Percentiles rank a stretch among this genome's conserved stretches.
phyloP scores from a whole-genome alignment of 768 basidiomycete species.

The Mycena alexandri region DNA sequence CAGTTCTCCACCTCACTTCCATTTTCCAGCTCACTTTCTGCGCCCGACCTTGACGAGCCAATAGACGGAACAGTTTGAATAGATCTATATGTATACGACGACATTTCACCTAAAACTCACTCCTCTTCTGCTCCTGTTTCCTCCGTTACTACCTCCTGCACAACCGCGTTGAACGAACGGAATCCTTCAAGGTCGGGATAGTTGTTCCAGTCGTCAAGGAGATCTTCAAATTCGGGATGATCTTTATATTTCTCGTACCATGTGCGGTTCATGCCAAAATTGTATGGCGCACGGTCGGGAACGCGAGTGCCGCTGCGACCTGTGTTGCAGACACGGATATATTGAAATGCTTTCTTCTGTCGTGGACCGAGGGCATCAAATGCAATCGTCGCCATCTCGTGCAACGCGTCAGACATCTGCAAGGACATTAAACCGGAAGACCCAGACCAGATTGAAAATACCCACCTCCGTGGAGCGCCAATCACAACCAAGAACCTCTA shows the following conservation, averaged over 20 bases:
- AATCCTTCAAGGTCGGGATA: slow-evolving; percentile 4
- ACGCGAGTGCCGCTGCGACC: neutral
- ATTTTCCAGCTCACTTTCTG: neutral
- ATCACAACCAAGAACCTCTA: no score
- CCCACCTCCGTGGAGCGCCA: slow-evolving; percentile 14
- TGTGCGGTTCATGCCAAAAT: neutral
- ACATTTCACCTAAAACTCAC: no score
- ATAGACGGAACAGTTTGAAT: no score
- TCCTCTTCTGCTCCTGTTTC: no score
- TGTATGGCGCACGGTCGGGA: slow-evolving; percentile 12
- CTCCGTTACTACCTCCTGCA: no score
- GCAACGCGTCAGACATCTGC: neutral
- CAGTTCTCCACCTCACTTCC: slow-evolving; percentile 11
- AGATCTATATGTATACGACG: no score
- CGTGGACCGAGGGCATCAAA: neutral
- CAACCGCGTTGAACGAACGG: no score
- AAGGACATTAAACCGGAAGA: neutral
- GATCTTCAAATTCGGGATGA: neutral
- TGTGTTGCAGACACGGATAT: neutral
- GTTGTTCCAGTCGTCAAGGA: no score
- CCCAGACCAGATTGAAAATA: neutral
- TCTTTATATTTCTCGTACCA: slow-evolving; percentile 1
- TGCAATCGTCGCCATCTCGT: neutral
- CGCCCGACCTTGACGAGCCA: no score
- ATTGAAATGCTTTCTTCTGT: neutral